Evolutionary conservation across 352 stramenopile genomes (phyloP).

Genomic region (Globisporangium nagaii): DNA sequence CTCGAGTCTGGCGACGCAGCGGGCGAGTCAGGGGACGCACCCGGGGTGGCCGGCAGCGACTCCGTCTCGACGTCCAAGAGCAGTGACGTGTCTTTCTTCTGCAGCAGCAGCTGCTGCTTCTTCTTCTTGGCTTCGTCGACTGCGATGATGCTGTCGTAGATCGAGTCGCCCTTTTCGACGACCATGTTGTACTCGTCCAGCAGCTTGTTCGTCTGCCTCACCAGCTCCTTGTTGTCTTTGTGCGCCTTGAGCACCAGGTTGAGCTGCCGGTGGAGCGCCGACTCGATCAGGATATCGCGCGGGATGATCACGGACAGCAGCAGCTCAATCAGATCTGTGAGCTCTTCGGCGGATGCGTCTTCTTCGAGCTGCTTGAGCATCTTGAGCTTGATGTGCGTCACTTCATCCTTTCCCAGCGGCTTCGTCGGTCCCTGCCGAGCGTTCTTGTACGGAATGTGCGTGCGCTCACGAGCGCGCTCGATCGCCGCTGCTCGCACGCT

Average conservation of each 20-base stretch:
- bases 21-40: constrained; percentile 55
- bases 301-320: constrained; percentile 76
- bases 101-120: constrained; percentile 32
- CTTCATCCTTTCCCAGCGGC: constrained; percentile 74
- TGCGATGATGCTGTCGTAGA: constrained; percentile 5
- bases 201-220: constrained; percentile 75
- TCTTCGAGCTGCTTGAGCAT: constrained; percentile 84
- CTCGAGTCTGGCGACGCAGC: constrained; percentile 60
- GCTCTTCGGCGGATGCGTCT: constrained; percentile 65
- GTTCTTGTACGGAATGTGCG: constrained; percentile 81
- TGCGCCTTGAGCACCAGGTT: constrained; percentile 72
- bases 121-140: constrained; percentile 10
- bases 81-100: constrained; percentile 42
- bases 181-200: constrained; percentile 78
- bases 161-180: constrained; percentile 38
- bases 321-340: constrained; percentile 81
- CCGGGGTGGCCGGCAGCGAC: constrained; percentile 45
- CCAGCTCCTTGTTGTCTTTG: constrained; percentile 85
- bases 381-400: constrained; percentile 80
- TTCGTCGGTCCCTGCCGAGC: constrained; percentile 62
- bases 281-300: constrained; percentile 68
- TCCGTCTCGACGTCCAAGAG: constrained; percentile 53
- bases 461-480: constrained; percentile 64
- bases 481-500: constrained; percentile 61
- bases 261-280: constrained; percentile 64